A percentile compares a stretch with the other conserved stretches of the same genome.
Evolutionary conservation across 2,329 filamentous ascomycete genomes (phyloP).

Genomic region (Cladosporium colombiae): DNA sequence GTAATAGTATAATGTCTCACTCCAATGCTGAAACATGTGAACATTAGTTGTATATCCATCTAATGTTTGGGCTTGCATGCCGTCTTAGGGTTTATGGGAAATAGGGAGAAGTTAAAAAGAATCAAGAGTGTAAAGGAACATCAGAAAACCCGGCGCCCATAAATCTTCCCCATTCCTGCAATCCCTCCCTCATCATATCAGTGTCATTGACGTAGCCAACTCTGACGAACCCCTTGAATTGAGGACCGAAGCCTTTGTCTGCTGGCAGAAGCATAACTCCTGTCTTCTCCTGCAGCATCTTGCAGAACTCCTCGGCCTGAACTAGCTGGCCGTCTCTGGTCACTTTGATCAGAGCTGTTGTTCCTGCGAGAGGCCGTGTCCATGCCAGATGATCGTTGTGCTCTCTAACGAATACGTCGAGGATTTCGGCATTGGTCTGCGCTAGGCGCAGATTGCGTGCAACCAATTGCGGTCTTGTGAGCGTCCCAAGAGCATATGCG

Average conservation of each 20-base stretch:
- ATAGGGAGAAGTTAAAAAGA: not conserved
- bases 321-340: not conserved
- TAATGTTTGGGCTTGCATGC: too few species aligned
- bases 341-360: not conserved
- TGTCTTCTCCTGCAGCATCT: constrained; percentile 45
- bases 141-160: constrained; percentile 58
- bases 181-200: constrained; percentile 62
- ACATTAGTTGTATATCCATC: too few species aligned
- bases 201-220: constrained; percentile 76
- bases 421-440: not conserved
- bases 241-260: constrained; percentile 69
- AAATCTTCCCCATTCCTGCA: constrained; percentile 58
- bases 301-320: not conserved
- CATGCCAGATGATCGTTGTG: not conserved
- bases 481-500: constrained; percentile 70
- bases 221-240: constrained; percentile 74
- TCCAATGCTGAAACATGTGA: not conserved
- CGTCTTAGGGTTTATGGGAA: not conserved
- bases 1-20: not conserved
- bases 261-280: constrained; percentile 77
- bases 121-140: constrained; percentile 39
- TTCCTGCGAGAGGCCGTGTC: not conserved
- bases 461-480: constrained; percentile 58
- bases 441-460: constrained; percentile 6
- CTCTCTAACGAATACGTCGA: not conserved